Evolutionary conservation across 2,329 filamentous ascomycete genomes (phyloP), one percentile per base, ranked within the genome.

Genomic region (Nigrospora osmanthi): DNA sequence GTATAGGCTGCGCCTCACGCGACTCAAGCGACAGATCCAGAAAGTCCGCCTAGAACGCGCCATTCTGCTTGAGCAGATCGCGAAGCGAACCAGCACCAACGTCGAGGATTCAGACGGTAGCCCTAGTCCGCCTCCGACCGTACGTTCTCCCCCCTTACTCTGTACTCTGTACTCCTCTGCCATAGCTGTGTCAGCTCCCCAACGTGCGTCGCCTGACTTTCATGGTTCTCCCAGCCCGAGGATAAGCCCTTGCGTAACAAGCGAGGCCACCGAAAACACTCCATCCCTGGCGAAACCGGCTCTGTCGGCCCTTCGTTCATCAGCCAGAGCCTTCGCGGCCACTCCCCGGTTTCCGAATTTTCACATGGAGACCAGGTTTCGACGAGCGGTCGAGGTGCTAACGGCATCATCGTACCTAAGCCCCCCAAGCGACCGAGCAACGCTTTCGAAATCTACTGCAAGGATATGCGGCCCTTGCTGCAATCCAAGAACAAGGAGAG

Each of bases 41-140:
- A 96, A 97, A 69, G 81, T 94, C 75, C 84, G 93, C 41, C 78
- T 97, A 19, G 87, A 94, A 69, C 80, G 89, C 50, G 86, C 87
- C 23, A 84, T 87, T 54, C 69, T 87, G 39, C 73, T 86, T 32
- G 82, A 87, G 58, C 81, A 89, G 60, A 73, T 93, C 36, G 75
- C 81, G 16, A 83, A 83, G 56, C 80, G 87, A 54, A 89, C 85
- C 15, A 85, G 83, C 63, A 75, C 80, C 53, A 85, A 85, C 53
- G 82, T 86, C 40, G 82, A 87, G 61, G 84, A 90, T 61, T 88
- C 85, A 11, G 86, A 90, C 55, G 83, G 84, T 56, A 88, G 83
- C 60, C 85, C 83, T 7, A 88, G 83, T 58, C 85, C 85, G n/a
- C 85, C 85, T 19, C 85, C 85, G 37, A 89, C 86, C 56, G 83